Evolutionary conservation across 2,329 filamentous ascomycete species (phyloP).

Genomic region (Xylariaceae sp.): DNA sequence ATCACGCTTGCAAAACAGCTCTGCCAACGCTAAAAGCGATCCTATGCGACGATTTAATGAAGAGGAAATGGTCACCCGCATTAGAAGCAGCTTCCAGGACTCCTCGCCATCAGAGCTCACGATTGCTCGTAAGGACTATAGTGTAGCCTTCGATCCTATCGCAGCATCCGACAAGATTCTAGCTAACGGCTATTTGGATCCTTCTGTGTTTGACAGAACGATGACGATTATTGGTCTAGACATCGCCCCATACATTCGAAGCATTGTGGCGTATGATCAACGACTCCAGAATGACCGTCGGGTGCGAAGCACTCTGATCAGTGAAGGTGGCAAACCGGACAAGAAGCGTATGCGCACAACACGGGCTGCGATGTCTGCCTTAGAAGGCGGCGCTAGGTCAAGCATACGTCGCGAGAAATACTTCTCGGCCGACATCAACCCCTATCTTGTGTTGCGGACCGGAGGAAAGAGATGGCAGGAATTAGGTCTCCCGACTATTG

Average conservation of each 20-base stretch:
- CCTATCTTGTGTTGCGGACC: conserved; percentile 63
- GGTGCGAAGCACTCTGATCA: conserved; percentile 60
- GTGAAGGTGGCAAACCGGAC: conserved; percentile 48
- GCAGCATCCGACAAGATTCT: conserved; percentile 48
- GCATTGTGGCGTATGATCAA: conserved; percentile 75
- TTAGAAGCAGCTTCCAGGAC: conserved; percentile 38
- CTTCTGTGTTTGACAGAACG: conserved; percentile 75
- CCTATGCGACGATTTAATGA: conserved; percentile 21
- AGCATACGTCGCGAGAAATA: conserved; percentile 69
- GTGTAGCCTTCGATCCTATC: conserved; percentile 60
- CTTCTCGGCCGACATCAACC: conserved; percentile 63
- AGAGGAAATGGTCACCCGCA: conserved; percentile 18
- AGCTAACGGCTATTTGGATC: conserved; percentile 49
- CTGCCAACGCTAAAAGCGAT: neutral
- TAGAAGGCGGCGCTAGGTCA: conserved; percentile 70
- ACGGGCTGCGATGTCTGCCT: conserved; percentile 69
- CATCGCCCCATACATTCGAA: conserved; percentile 84
- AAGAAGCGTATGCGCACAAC: conserved; percentile 68
- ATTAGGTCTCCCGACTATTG: conserved; percentile 5
- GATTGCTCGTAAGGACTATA: conserved; percentile 52
- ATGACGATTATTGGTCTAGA: conserved; percentile 67
- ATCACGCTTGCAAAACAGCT: conserved; percentile 13
- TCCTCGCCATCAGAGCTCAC: conserved; percentile 18
- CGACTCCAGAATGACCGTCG: conserved; percentile 66
- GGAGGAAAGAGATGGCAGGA: conserved; percentile 44